Conservation (phyloP, 148 eudicot species). For the Cornus controversa region DNA sequence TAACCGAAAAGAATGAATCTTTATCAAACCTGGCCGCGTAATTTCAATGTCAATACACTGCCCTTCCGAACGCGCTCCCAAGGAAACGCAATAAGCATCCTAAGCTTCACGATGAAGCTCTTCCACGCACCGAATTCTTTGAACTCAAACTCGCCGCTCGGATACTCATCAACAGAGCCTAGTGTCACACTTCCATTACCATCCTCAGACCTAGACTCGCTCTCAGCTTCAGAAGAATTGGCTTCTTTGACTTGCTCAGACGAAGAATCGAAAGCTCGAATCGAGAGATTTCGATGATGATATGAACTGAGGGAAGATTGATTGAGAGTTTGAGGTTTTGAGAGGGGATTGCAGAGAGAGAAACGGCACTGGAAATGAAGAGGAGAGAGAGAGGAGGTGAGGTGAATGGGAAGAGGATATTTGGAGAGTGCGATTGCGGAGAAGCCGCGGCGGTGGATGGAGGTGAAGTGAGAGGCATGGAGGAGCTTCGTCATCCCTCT, state of each 20-base stretch:
- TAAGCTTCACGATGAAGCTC: conserved; percentile 59
- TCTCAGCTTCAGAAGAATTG: background rate
- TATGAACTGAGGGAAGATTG: background rate
- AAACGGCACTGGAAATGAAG: conserved; percentile 15
- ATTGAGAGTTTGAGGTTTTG: background rate
- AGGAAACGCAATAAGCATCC: conserved; percentile 74
- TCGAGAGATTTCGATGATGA: background rate
- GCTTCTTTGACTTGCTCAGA: conserved; percentile 12
- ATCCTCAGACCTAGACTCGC: background rate
- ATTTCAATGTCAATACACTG: conserved; percentile 71
- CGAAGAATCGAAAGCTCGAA: conserved; percentile 20
- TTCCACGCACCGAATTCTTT: conserved; percentile 53
- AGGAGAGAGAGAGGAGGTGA: conserved; percentile 8
- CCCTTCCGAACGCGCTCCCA: conserved; percentile 80
- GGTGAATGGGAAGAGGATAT: conserved; percentile 15
- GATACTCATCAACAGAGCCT: conserved; percentile 36
- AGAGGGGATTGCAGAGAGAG: conserved; percentile 8
- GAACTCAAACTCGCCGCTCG: conserved; percentile 77
- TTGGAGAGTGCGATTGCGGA: conserved; percentile 11
- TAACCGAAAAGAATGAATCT: too few relatives aligned
- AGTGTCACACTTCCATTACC: background rate
- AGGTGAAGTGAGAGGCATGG: conserved; percentile 19
- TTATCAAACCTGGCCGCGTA: conserved; percentile 79
- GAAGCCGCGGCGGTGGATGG: conserved; percentile 30
- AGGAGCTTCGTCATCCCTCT: conserved; percentile 40